A percentile compares a stretch with the other conserved stretches of the same genome.
These are phyloP conservation scores for Boletus eberwhitei DNA, from an alignment of 768 basidiomycete genomes.

Conservation along the genomic window DNA sequence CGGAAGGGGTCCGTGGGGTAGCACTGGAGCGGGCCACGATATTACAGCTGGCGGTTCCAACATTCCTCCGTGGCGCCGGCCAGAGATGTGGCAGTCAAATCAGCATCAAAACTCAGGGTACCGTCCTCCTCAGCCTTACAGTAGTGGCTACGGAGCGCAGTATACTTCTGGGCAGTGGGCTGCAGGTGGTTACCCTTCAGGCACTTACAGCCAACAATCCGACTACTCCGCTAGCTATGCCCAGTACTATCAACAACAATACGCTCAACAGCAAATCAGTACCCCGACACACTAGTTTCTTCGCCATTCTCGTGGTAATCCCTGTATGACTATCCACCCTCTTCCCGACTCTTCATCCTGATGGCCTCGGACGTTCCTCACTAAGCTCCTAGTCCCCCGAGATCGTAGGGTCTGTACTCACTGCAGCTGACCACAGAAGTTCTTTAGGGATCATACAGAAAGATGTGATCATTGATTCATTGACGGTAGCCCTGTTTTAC, in stretches of 20 bases:
- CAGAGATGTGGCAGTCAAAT: slow-evolving; percentile 77
- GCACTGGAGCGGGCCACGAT: slow-evolving; percentile 59
- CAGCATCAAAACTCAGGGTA: slow-evolving; percentile 56
- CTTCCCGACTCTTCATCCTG: slow-evolving; percentile 17
- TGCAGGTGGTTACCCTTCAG: slow-evolving; percentile 32
- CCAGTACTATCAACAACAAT: slow-evolving; percentile 86
- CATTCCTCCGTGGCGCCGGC: slow-evolving; percentile 88
- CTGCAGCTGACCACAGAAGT: slow-evolving; percentile 33
- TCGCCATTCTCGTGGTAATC: slow-evolving; percentile 24
- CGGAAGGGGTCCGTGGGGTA: slow-evolving; percentile 57
- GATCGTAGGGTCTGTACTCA: slow-evolving; percentile 33
- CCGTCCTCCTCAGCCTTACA: slow-evolving; percentile 65
- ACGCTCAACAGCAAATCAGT: slow-evolving; percentile 68
- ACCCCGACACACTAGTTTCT: slow-evolving; percentile 35
- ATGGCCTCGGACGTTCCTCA: slow-evolving; percentile 14
- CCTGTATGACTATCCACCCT: slow-evolving; percentile 16
- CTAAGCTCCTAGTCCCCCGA: slow-evolving; percentile 18
- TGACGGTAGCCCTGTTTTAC: slow-evolving; percentile 26
- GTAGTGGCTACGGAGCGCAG: slow-evolving; percentile 42
- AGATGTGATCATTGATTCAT: slow-evolving; percentile 29
- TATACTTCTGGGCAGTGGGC: slow-evolving; percentile 42
- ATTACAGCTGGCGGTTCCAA: slow-evolving; percentile 64
- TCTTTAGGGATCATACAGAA: slow-evolving; percentile 30
- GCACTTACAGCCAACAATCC: slow-evolving; percentile 42
- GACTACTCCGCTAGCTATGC: slow-evolving; percentile 79